These are phyloP conservation scores for Coprinopsis cinerea DNA, from an alignment of 768 basidiomycete genomes.

Conservation along the genomic window DNA sequence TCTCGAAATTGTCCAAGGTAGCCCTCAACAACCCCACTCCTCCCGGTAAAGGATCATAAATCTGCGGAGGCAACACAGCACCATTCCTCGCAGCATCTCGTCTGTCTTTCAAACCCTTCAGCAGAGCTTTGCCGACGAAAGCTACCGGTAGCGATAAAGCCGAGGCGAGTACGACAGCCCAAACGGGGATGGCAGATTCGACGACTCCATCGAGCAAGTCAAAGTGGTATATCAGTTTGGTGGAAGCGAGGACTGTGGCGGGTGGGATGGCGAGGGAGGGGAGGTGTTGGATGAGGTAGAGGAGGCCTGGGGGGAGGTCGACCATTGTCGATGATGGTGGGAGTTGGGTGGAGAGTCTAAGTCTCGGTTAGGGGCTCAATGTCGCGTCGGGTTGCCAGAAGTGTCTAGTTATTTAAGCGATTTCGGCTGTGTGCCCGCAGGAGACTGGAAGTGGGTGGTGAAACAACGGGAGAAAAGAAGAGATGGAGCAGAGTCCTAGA, in stretches of 20 bases:
- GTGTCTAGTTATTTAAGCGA: too few relatives aligned
- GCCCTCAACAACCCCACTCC: constrained; percentile 14
- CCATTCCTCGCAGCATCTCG: constrained; percentile 16
- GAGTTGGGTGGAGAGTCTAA: not conserved
- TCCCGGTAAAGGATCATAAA: constrained; percentile 16
- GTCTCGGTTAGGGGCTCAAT: not conserved
- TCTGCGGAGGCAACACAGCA: constrained; percentile 16
- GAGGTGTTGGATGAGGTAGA: constrained; percentile 18
- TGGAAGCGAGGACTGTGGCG: constrained; percentile 13
- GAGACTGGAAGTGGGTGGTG: too few relatives aligned
- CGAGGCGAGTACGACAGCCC: constrained; percentile 12
- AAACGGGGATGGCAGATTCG: constrained; percentile 10
- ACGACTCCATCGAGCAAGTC: too few relatives aligned
- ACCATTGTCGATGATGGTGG: constrained; percentile 7
- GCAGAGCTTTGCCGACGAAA: constrained; percentile 12
- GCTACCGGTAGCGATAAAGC: constrained; percentile 16
- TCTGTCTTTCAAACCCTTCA: constrained; percentile 13
- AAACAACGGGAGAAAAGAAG: not conserved
- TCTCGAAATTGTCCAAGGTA: constrained; percentile 17
- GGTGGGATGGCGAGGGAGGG: constrained; percentile 19
- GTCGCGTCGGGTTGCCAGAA: too few relatives aligned
- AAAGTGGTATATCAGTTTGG: constrained; percentile 5
- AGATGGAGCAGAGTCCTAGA: not conserved
- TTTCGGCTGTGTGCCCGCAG: too few relatives aligned
- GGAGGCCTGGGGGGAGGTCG: constrained; percentile 21